Evolutionary conservation across 768 basidiomycete species (phyloP), one percentile per base, ranked within the genome.

Genomic region (Daedalea quercina): DNA sequence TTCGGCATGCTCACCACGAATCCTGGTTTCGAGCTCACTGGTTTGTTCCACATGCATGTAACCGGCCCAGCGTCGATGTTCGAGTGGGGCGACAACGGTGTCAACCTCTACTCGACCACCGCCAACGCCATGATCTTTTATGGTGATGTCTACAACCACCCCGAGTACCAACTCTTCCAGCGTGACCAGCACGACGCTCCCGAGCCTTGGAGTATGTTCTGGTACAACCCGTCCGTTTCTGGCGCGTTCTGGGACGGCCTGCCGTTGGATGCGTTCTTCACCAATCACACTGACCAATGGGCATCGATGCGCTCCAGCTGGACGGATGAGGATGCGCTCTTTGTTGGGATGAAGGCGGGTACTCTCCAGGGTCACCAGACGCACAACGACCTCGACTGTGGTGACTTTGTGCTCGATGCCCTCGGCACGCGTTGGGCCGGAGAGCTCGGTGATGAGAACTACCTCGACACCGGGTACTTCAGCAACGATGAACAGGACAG

Each of bases 361-460:
- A 78, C 73, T 50, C 74, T 84, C 57, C 79, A 83, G 60, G 81
- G 81, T 22, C 94, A 94, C 67, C 93, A 97, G 72, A 94, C 92
- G 0, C 94, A 96, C 69, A 92, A 92, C 61, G 93, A 97, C 65
- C 79, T 98, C 55, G 96, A 99, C 65, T 80, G 77, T 47, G 96
- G 96, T 57, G 92, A 94, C 70, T 99, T 97, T 62, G 94, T 98
- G 37, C 68, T 98, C 28, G 96, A 99, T 65, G 94, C 93, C 11
- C 74, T 95, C 61, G 94, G 95, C 50, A 80, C 84, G 24, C 88
- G 94, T 45, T 99, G 90, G 91, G 90, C 90, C 47, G 95, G 96
- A 54, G 95, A 97, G 62, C 80, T 93, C 44, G 95, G 96, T 3
- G 90, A 86, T 4, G 93, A 78, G 3, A 81, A 99, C 66, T 99